Base-by-base conservation (phyloP, 441 rosid genomes). In the Dalechampia spathulata region DNA sequence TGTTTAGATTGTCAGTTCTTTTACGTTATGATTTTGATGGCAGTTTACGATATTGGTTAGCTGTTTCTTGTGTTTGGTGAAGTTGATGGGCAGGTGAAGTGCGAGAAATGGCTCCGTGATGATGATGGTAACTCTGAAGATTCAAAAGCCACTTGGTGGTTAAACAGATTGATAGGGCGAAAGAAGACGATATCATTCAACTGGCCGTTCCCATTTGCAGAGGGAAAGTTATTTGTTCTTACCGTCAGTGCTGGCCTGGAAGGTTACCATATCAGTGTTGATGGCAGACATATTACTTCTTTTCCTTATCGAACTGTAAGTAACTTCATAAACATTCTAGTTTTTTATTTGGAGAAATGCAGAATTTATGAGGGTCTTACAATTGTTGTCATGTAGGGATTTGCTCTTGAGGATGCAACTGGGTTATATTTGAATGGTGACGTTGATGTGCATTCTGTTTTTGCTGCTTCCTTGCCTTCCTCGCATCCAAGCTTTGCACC, bases 331-430 rank as follows among this genome's bases (percentile, higher is more conserved):
- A 16, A 14, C 10, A 19, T 21, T 26, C 26, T 2, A 7, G 2
- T 30, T 26, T 44, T n/a, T 32, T 43, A 28, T 19, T 48, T 38
- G 37, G 48, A 50, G n/a, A 55, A 21, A 38, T 63, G 10, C 17
- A 45, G 42, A 51, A n/a, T 15, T 37, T 51, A 27, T n/a, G 17
- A 30, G 30, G 16, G 28, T 62, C 55, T 58, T 67, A 50, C 37
- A 45, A 66, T 60, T 10, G 57, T 57, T 60, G 11, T 28, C 32
- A 42, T 50, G 36, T 69, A 93, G 97, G 97, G 99, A 49, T 93
- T 93, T 72, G 83, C 84, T 41, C 83, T 93, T 15, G 97, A 93
- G 83, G 99, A 93, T 80, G 99, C 97, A 38, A 92, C 97, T 34
- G 97, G 96, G 20, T 49, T 92, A 49, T 78, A 78, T 61, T 55